Percentiles rank a stretch among this genome's conserved stretches.
Conservation (phyloP, 495 filamentous ascomycete genomes). For the Xylaria nigripes region DNA sequence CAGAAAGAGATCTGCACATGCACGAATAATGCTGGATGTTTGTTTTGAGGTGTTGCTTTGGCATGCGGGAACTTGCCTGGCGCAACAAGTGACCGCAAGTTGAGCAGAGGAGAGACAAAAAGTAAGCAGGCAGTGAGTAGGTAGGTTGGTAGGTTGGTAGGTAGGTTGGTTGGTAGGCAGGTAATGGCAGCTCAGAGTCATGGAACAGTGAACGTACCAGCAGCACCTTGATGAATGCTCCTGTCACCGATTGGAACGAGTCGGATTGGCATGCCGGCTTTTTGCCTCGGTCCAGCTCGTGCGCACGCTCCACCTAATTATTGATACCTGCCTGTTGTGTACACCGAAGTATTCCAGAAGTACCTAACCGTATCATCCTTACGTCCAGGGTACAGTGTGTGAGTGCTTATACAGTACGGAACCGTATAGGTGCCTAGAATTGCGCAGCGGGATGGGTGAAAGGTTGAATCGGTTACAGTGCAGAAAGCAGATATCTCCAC, state of each 20-base stretch:
- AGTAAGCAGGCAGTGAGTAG: neutral
- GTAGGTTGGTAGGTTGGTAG: neutral
- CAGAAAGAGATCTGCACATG: constrained; percentile 8
- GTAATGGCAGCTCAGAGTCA: neutral
- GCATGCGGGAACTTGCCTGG: constrained; percentile 22
- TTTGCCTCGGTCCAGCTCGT: constrained; percentile 22
- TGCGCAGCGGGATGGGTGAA: no score
- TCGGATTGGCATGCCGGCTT: constrained; percentile 6
- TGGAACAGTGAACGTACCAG: neutral
- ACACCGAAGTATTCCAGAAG: no score
- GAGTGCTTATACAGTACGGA: no score
- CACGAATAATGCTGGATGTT: constrained; percentile 8
- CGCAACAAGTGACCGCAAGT: constrained; percentile 14
- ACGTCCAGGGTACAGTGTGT: neutral
- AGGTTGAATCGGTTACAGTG: no score
- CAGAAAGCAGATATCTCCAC: no score
- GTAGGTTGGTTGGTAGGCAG: neutral
- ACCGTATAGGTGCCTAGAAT: no score
- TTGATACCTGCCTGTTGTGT: no score
- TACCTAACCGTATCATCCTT: neutral
- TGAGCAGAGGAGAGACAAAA: constrained; percentile 7
- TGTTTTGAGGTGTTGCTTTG: neutral
- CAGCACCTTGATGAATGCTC: neutral
- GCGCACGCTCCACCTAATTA: constrained; percentile 11
- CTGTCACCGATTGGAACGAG: neutral